Evolutionary conservation across 2,329 filamentous ascomycete genomes (phyloP).

Genomic region (Trichophaea hybrida): DNA sequence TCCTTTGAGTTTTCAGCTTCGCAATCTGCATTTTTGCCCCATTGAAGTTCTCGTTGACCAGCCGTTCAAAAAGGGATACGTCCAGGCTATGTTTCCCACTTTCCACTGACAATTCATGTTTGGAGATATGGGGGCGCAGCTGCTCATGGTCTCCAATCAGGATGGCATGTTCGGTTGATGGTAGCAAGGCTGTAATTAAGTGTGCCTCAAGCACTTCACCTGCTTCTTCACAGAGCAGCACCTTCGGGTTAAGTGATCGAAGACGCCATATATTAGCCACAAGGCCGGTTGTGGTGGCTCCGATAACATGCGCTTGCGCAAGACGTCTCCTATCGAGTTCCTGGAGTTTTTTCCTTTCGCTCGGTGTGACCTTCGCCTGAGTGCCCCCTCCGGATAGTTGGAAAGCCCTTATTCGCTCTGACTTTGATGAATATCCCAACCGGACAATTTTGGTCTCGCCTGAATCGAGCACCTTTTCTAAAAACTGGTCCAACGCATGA

Average conservation of each 20-base stretch:
- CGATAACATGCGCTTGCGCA: conserved; percentile 37
- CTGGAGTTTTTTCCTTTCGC: background rate
- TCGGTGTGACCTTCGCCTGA: too few relatives aligned
- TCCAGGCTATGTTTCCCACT: conserved; percentile 42
- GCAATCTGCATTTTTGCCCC: conserved; percentile 28
- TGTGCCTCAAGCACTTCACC: conserved; percentile 54
- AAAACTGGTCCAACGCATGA: conserved; percentile 41
- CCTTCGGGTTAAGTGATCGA: conserved; percentile 38
- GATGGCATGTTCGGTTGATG: conserved; percentile 46
- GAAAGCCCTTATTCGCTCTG: conserved; percentile 33
- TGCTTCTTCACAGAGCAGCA: conserved; percentile 55
- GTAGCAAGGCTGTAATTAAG: conserved; percentile 44
- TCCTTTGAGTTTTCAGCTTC: conserved; percentile 43
- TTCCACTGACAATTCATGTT: conserved; percentile 41
- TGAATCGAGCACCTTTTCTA: conserved; percentile 44
- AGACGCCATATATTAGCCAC: conserved; percentile 40
- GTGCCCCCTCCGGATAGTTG: background rate
- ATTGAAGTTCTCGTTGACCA: conserved; percentile 30
- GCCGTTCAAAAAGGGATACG: conserved; percentile 46
- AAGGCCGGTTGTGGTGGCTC: conserved; percentile 46
- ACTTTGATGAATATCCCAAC: conserved; percentile 46
- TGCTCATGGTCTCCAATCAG: conserved; percentile 51
- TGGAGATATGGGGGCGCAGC: conserved; percentile 44
- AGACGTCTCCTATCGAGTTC: conserved; percentile 31
- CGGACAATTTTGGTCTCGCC: conserved; percentile 42